Evolutionary conservation across 1,139 yeast species (phyloP), one percentile per base, ranked within the genome.

Genomic region (Sugiyamaella castrensis): DNA sequence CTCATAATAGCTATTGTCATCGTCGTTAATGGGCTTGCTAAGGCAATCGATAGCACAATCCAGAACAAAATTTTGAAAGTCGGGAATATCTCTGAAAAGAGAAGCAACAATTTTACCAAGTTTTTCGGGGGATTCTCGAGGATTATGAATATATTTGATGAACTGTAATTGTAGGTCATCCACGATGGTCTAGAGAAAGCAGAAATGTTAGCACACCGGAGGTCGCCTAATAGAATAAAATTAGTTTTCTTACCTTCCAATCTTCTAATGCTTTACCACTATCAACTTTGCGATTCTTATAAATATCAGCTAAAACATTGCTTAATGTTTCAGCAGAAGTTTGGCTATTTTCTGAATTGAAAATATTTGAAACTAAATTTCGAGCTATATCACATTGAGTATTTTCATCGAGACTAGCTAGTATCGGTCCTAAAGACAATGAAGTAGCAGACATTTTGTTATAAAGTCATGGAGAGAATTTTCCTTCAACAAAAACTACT

Each of bases 241-340:
- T n/a, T n/a, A n/a, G n/a, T n/a, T n/a, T 15, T 27, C 40, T 5
- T 42, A 42, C 46, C 46, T 36, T 42, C 40, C 40, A 42, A 15
- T 12, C 13, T 19, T 19, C 24, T 15, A 9, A 12, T 19, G 30
- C 40, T 16, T 28, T 11, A 6, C 9, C 19, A 16, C 28, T 15
- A 29, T 35, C 15, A 8, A 15, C 4, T 19, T 19, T 19, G 24
- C 24, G 24, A 19, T 19, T 19, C 11, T 29, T 42, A 42, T 36
- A 42, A 16, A 42, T 35, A 13, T 33, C 28, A n/a, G 46, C 12
- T 4, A 42, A 19, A 8, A 36, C 12, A 16, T 42, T 31, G 12
- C 39, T 34, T 19, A 35, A 42, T n/a, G 30, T 19, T 30, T 24
- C 15, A n/a, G 46, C 13, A 6, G 46, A 16, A 5, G 35, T 9